Evolutionary conservation across 345 rosid genomes (phyloP), one percentile per base, ranked within the genome.

Genomic region (Durio zibethinus): DNA sequence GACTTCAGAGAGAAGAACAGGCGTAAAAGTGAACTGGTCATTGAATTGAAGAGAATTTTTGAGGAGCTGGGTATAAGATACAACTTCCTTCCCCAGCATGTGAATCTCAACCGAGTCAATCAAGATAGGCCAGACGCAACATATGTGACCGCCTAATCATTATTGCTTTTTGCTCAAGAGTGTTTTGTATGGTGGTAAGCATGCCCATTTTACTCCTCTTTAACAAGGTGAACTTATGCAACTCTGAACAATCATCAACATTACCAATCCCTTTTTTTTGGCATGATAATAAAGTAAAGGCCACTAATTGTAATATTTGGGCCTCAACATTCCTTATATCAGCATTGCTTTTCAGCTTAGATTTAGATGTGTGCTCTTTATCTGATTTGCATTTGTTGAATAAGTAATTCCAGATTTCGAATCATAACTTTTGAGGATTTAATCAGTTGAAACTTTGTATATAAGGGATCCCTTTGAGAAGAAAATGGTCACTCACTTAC

Each of bases 61-160:
- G 90, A 90, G 64, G 88, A 85, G 25, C 80, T 92, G 57, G 76
- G 85, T 54, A 79, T 88, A n/a, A 81, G 83, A 42, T 88, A 85
- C 85, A 75, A 78, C 15, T 85, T 90, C 42, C 88, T 86, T 75
- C 84, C 90, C 40, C 90, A 84, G 57, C 80, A 81, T 63, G 83
- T 91, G 76, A 84, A 83, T 78, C 78, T 80, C 65, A 69, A 33
- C 4, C 80, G 85, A 27, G 63, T 65, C 15, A 65, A 72, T 23
- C 36, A 50, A 35, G 72, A 76, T 7, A 36, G 59, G 45, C 80
- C 83, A 12, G 81, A 81, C 4, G 27, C 77, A 72, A 61, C 80
- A 14, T 35, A 25, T 31, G 15, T 70, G 18, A 31, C 82, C 43
- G 56, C 52, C 66, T 29, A 25, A 48, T 80, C 70, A 48, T 82